These are phyloP conservation scores for Trypanosoma cruzi DNA, from an alignment of 208 protist species.

Conservation along the genomic window DNA sequence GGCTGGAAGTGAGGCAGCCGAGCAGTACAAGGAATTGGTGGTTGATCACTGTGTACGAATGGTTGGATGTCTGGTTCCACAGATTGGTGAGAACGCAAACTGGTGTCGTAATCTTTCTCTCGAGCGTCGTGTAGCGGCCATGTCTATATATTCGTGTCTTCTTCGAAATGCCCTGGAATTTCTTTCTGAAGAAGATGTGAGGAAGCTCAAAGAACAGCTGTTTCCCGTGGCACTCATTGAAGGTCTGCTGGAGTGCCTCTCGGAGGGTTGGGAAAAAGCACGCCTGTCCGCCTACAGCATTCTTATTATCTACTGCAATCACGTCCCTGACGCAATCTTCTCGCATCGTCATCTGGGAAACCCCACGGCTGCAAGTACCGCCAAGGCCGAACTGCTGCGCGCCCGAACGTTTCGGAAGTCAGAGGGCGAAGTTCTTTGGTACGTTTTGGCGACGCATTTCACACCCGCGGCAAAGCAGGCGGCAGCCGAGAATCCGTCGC, in stretches of 20 bases:
- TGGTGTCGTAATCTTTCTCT: slow-evolving; percentile 40
- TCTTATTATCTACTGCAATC: slow-evolving; percentile 45
- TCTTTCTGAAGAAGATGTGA: slow-evolving; percentile 16
- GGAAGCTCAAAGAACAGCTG: slow-evolving; percentile 16
- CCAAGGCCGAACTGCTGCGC: slow-evolving; percentile 34
- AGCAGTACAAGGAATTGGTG: slow-evolving; percentile 32
- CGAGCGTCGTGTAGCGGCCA: slow-evolving; percentile 67
- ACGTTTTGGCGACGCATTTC: slow-evolving; percentile 36
- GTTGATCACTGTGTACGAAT: slow-evolving; percentile 43
- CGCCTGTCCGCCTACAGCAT: slow-evolving; percentile 49
- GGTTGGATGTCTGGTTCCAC: slow-evolving; percentile 40
- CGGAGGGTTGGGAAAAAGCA: slow-evolving; percentile 74
- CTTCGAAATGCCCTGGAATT: slow-evolving; percentile 27
- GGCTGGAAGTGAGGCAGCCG: slow-evolving; percentile 9
- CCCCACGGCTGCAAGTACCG: slow-evolving; percentile 1
- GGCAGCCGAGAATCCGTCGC: slow-evolving; percentile 12
- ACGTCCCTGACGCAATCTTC: slow-evolving; percentile 39
- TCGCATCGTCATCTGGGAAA: slow-evolving; percentile 11
- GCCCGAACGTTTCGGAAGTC: slow-evolving; percentile 65
- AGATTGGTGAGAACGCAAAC: slow-evolving; percentile 46
- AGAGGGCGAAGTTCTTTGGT: slow-evolving; percentile 69
- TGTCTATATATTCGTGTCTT: slow-evolving; percentile 48
- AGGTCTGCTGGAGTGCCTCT: slow-evolving; percentile 54
- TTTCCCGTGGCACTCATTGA: slow-evolving; percentile 40
- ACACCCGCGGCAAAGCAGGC: slow-evolving; percentile 24